Conservation (phyloP, 1,139 yeast genomes). For the Wickerhamomyces sp. region DNA sequence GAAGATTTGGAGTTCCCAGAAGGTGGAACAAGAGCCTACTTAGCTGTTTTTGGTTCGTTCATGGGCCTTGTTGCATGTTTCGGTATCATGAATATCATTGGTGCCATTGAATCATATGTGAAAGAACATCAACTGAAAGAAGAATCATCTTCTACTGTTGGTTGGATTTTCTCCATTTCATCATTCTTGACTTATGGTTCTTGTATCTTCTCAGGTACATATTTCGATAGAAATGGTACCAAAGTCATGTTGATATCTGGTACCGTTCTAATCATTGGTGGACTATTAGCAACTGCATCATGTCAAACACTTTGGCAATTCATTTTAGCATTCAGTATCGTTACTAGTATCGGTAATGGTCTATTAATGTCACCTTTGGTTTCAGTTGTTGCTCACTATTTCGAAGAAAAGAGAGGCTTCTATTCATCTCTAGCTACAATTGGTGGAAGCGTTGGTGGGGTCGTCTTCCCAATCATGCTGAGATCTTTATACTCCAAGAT, state of each 20-base stretch:
- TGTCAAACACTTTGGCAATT: conserved; percentile 49
- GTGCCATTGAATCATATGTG: conserved; percentile 58
- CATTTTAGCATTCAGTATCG: conserved; percentile 50
- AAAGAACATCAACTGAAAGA: conserved; percentile 44
- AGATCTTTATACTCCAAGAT: conserved; percentile 44
- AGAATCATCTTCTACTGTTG: conserved; percentile 42
- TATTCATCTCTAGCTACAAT: conserved; percentile 60
- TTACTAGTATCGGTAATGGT: conserved; percentile 53
- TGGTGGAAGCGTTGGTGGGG: conserved; percentile 71
- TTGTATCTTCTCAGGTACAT: conserved; percentile 52
- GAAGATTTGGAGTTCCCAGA: conserved; percentile 28
- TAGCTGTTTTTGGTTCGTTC: conserved; percentile 62
- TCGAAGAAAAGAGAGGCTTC: conserved; percentile 50
- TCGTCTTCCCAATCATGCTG: conserved; percentile 56
- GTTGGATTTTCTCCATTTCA: conserved; percentile 63
- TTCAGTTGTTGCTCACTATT: conserved; percentile 61
- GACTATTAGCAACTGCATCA: conserved; percentile 51
- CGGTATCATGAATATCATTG: conserved; percentile 63
- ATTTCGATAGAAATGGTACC: conserved; percentile 60
- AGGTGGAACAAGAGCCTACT: conserved; percentile 56
- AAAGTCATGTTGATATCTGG: conserved; percentile 42
- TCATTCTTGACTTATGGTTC: conserved; percentile 52
- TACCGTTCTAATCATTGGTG: conserved; percentile 39
- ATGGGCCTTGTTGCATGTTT: conserved; percentile 60
- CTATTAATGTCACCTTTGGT: conserved; percentile 54